phyloP scores from a whole-genome alignment of 2,329 filamentous ascomycete genomes.

The Aspergillus ochraceus region DNA sequence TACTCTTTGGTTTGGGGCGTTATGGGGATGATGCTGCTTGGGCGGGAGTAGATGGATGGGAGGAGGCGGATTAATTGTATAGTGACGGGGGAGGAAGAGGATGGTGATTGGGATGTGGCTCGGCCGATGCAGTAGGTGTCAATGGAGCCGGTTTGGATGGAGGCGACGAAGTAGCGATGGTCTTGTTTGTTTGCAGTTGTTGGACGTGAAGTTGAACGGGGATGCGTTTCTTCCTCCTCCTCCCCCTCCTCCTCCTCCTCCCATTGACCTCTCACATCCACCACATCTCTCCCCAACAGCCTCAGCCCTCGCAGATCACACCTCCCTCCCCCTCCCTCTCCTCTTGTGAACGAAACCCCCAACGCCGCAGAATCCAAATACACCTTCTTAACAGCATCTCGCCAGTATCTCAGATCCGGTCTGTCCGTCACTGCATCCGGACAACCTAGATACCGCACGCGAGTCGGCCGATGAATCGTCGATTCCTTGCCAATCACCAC shows the following conservation, averaged over 20 bases:
- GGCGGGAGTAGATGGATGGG: slow-evolving; percentile 8
- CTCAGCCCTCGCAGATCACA: slow-evolving; percentile 16
- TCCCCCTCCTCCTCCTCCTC: no score
- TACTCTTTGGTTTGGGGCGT: neutral
- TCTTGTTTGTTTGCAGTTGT: neutral
- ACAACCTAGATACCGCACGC: slow-evolving; percentile 23
- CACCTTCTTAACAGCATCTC: slow-evolving; percentile 14
- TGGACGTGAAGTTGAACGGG: neutral
- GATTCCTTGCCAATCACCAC: slow-evolving; percentile 17
- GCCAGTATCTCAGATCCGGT: slow-evolving; percentile 18
- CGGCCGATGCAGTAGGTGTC: slow-evolving; percentile 21
- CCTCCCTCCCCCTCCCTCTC: slow-evolving; percentile 6
- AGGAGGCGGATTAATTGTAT: slow-evolving; percentile 11
- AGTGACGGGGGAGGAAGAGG: neutral
- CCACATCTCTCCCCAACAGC: neutral
- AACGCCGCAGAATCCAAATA: slow-evolving; percentile 23
- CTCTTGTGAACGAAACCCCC: slow-evolving; percentile 8
- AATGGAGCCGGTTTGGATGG: slow-evolving; percentile 12
- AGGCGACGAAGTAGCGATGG: slow-evolving; percentile 15
- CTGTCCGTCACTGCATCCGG: neutral
- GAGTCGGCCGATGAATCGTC: slow-evolving; percentile 15
- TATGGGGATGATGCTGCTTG: neutral
- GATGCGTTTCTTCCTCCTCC: no score
- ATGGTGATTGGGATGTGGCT: slow-evolving; percentile 3
- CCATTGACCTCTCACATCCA: neutral